Evolutionary conservation across 371 early-diverging fungal genomes (phyloP).

Genomic region (Mucor saturninus): DNA sequence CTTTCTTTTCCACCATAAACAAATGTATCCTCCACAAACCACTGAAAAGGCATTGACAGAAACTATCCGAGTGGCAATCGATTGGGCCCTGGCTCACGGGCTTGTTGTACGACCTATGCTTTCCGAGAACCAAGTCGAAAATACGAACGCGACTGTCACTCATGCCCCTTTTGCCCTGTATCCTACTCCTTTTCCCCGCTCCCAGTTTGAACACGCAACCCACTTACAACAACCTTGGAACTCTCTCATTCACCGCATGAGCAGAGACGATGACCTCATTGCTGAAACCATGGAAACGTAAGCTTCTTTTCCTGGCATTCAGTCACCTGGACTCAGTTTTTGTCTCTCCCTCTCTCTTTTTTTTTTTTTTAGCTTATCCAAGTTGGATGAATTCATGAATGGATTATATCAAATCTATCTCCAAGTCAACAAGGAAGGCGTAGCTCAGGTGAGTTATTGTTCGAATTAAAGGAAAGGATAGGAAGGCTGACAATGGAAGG

Average conservation of each 20-base stretch:
- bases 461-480: too few species aligned
- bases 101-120: constrained; percentile 69
- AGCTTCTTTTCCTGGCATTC: not conserved
- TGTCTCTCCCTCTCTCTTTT: not conserved
- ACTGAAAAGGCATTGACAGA: constrained; percentile 21
- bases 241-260: constrained; percentile 78
- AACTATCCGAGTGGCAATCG: constrained; percentile 64
- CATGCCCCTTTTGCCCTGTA: constrained; percentile 91
- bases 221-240: constrained; percentile 84
- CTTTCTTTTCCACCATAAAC: constrained; percentile 7
- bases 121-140: constrained; percentile 37
- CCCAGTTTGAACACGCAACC: constrained; percentile 75
- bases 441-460: constrained; percentile 58
- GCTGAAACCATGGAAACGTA: constrained; percentile 75
- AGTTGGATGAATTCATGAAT: constrained; percentile 85
- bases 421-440: constrained; percentile 61
- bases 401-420: constrained; percentile 82
- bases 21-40: constrained; percentile 35
- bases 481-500: too few species aligned
- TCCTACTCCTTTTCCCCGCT: constrained; percentile 85
- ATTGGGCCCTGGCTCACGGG: constrained; percentile 83
- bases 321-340: too few species aligned
- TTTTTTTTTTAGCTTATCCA: constrained; percentile 59
- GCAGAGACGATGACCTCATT: constrained; percentile 80
- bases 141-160: constrained; percentile 51